Base-by-base conservation (phyloP, 129 eudicot genomes). In the Daucus carota region DNA sequence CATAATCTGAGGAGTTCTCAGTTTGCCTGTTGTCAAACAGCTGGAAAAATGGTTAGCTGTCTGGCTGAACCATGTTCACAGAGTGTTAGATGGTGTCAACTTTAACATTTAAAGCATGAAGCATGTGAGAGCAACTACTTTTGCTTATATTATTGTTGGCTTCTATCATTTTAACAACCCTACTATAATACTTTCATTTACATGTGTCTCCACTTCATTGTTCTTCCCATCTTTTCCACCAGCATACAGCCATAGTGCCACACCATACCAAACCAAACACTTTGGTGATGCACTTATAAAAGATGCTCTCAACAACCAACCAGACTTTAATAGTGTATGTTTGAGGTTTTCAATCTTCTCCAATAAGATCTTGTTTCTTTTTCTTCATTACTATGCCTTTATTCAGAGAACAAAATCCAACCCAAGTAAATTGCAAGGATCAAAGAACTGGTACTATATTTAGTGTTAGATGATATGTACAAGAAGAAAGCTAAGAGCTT, bases 31-130 rank as follows among this genome's bases (percentile, higher is more conserved):
- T 31, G 69, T 29, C 3, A 0, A 62, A 29, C 69, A 62, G 69
- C 69, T 62, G 69, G 69, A 62, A 62, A 28, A 60, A 28, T 14
- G 69, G 38, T 26, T 28, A 60, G 68, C 68, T 60, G 68, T 60
- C 18, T 60, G 18, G 68, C 4, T 12, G 36, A 60, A 10, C 68
- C 68, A 60, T 52, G 62, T 52, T 52, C 62, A 52, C 29, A 52
- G 31, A n/a, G 63, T 54, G 63, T 3, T 54, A 0, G 63, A 62
- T 4, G 69, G 69, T 3, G 34, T 36, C 18, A 62, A 62, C 69
- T 62, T 62, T 29, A 62, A 28, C 36, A 62, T 62, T 62, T 12
- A 62, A 62, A 62, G 36, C 69, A 62, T 14, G 29, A 62, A 62
- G 69, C 69, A 62, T 31, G 69, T 62, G 69, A 62, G 36, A 29